Evolutionary conservation across 2,329 filamentous ascomycete species (phyloP).

Genomic region (Westerdykella aurantiaca): DNA sequence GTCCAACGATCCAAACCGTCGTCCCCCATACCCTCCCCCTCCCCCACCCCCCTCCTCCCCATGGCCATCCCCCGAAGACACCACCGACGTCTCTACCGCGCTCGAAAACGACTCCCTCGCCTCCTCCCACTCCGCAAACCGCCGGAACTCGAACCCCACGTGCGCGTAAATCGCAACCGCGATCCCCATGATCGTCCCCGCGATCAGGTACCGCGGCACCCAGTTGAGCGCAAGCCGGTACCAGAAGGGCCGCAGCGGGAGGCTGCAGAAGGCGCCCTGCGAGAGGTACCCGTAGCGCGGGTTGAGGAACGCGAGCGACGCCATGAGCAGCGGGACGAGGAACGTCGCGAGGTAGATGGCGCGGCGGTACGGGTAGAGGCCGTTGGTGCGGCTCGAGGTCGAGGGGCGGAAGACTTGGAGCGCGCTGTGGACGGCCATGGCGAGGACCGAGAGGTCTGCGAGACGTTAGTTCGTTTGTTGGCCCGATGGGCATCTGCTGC

Average conservation of each 20-base stretch:
- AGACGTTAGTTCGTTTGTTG: constrained; percentile 1
- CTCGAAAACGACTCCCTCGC: constrained; percentile 10
- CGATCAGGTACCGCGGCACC: constrained; percentile 68
- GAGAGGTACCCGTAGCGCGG: constrained; percentile 52
- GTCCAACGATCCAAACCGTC: not conserved
- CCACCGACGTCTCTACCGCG: not conserved
- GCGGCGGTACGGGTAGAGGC: constrained; percentile 62
- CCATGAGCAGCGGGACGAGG: constrained; percentile 54
- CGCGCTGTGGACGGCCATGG: constrained; percentile 68
- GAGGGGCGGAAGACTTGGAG: constrained; percentile 62
- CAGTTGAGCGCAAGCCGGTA: constrained; percentile 63
- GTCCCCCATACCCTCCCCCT: not conserved
- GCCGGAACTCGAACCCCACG: constrained; percentile 45
- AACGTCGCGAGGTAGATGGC: constrained; percentile 55
- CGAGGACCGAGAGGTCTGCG: constrained; percentile 60
- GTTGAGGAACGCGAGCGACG: constrained; percentile 59
- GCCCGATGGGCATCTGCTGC: constrained; percentile 2
- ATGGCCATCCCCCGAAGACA: constrained; percentile 4
- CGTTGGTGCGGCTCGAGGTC: constrained; percentile 47
- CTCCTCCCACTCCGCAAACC: constrained; percentile 22
- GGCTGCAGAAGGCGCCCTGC: constrained; percentile 62
- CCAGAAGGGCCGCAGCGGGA: constrained; percentile 64
- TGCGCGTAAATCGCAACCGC: constrained; percentile 68
- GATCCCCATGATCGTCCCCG: constrained; percentile 57
- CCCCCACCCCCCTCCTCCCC: constrained; percentile 1